Base-by-base conservation (phyloP, 371 early-diverging fungal genomes). In the Mucor irregularis region DNA sequence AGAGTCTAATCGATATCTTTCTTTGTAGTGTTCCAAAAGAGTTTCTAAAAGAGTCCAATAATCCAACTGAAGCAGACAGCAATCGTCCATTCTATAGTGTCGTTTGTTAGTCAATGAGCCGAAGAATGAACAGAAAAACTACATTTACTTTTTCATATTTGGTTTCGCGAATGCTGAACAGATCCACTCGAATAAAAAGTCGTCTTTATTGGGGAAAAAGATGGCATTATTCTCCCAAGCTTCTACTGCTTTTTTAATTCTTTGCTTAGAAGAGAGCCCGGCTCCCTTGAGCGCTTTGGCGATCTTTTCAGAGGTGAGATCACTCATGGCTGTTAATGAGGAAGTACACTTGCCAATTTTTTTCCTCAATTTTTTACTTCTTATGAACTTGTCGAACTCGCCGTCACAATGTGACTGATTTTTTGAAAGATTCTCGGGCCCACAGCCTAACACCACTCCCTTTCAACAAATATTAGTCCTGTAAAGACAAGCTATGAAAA, bases 181-280 rank as follows among this genome's bases (percentile, higher is more conserved):
- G 46, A 78, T 56, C 78, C 78, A 78, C 24, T 73, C 71, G 21
- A 78, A 58, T 10, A 78, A 58, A 49, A 78, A 78, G 46, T 74
- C 73, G 46, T 73, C 73, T 29, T 78, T 78, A 54, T 71, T 72
- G 22, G 78, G 78, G 19, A 78, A 78, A 40, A 74, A 75, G 5
- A 78, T 45, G 19, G 60, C 42, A n/a, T 64, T 46, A 34, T 69
- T 60, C 6, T 56, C 29, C 78, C 78, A 78, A 6, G 75, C 73
- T 34, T 69, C 63, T 0, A 48, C 40, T 3, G 78, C 78, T 2
- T 56, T 66, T 9, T 60, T 56, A 26, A 78, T 71, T 39, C 71
- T 68, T 38, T 73, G 48, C 25, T 65, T 59, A 7, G 65, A 38
- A 2, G 65, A 60, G 40, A 71, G 56, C 3, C 78, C 75, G 37